A percentile compares a stretch with the other conserved stretches of the same genome.
Conservation (phyloP, 805 yeast genomes). For the Candida krabiensis region DNA sequence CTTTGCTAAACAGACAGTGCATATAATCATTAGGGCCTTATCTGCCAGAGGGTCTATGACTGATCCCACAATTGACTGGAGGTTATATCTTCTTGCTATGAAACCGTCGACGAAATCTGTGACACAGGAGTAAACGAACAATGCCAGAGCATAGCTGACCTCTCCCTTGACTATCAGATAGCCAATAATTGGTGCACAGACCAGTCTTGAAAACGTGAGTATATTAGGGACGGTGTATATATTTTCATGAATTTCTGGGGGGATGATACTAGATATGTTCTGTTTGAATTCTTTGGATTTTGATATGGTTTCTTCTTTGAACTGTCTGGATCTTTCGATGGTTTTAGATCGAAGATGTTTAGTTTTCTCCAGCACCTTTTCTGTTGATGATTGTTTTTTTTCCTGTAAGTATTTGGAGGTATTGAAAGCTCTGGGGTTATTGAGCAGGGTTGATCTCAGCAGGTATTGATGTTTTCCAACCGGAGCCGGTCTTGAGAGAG, state of each 20-base stretch:
- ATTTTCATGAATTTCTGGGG: slow-evolving; percentile 48
- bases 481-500: too few relatives aligned
- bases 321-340: slow-evolving; percentile 17
- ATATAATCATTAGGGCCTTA: slow-evolving; percentile 81
- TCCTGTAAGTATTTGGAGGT: background rate
- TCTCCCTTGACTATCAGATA: slow-evolving; percentile 68
- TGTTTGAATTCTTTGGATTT: slow-evolving; percentile 21
- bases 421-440: too few relatives aligned
- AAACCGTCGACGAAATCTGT: slow-evolving; percentile 93
- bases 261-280: slow-evolving; percentile 33
- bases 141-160: slow-evolving; percentile 60
- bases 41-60: slow-evolving; percentile 96
- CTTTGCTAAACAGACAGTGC: slow-evolving; percentile 75
- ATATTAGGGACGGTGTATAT: slow-evolving; percentile 85
- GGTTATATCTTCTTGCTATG: slow-evolving; percentile 77
- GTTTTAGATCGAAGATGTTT: slow-evolving; percentile 19
- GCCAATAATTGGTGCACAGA: slow-evolving; percentile 83
- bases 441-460: too few relatives aligned
- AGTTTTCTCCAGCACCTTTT: slow-evolving; percentile 10
- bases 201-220: slow-evolving; percentile 77
- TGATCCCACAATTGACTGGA: slow-evolving; percentile 83
- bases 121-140: slow-evolving; percentile 82
- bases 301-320: slow-evolving; percentile 14
- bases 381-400: slow-evolving; percentile 1
- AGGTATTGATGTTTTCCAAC: too few relatives aligned